Percentiles rank a stretch among this genome's conserved stretches.
These are phyloP conservation scores for Plasmodium knowlesi DNA, from an alignment of 169 alveolate species.

Conservation along the genomic window DNA sequence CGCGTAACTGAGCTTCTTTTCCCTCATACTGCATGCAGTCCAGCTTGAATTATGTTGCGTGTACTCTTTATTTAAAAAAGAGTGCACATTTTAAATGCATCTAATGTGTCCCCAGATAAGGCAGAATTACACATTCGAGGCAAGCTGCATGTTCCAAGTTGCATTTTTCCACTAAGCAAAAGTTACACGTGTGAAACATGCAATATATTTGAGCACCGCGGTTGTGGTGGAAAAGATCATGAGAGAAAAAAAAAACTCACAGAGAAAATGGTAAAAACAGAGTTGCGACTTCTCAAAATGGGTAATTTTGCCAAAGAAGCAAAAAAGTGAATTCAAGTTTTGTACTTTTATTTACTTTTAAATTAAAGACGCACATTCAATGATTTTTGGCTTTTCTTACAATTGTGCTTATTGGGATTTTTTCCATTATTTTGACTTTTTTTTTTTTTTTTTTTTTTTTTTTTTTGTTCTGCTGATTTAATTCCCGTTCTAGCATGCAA, in stretches of 20 bases:
- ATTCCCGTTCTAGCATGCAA: constrained; percentile 29
- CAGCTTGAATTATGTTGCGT: neutral
- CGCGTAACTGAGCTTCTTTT: neutral
- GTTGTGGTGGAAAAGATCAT: neutral
- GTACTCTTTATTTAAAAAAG: neutral
- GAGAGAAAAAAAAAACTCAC: constrained; percentile 1
- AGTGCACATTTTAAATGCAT: constrained; percentile 5
- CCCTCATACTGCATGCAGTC: neutral
- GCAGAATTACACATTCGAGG: neutral
- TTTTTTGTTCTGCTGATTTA: constrained; percentile 9
- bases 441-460: constrained; percentile 17
- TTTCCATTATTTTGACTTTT: neutral
- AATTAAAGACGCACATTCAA: constrained; percentile 12
- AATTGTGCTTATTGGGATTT: neutral
- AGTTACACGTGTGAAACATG: constrained; percentile 21
- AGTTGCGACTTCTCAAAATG: neutral
- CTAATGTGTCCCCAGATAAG: neutral
- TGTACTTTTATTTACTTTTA: neutral
- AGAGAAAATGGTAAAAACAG: neutral
- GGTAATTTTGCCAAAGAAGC: neutral
- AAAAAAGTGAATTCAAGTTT: constrained; percentile 5
- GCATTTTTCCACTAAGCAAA: neutral
- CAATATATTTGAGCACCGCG: neutral
- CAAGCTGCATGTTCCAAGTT: neutral
- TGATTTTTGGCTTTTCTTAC: neutral